Base-by-base conservation (phyloP, 1,139 yeast species). In the Magnusiomyces suaveolens region DNA sequence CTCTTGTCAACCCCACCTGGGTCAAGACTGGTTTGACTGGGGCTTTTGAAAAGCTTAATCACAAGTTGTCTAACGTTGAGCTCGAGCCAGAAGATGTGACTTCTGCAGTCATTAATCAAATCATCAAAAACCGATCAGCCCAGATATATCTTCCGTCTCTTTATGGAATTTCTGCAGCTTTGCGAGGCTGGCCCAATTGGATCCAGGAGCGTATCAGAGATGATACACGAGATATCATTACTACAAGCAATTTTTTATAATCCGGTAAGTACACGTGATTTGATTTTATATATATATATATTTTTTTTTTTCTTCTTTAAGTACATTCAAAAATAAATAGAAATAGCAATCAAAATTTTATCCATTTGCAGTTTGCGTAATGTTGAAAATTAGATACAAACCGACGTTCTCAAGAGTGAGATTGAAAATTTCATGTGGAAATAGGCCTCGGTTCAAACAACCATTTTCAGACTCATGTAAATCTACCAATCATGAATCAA, bases 1-100 rank as follows among this genome's bases (percentile, higher is more conserved):
- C 60, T 1, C 50, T 50, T n/a, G 57, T 59, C 8, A 58, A 59
- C 51, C 61, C 61, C 14, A 53, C 44, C 48, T 59, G 60, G 60
- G 57, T 56, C 43, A 55, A 59, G 41, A 58, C 61, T 12, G 55
- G 56, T 4, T 51, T 59, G 21, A 57, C 59, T 6, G 49, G 53
- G 6, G 60, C 53, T 2, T 54, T 57, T 36, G 50, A 56, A 14
- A 33, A 53, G 23, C 51, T 57, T 52, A 52, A 55, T 46, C 52
- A 50, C 29, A n/a, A 12, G 16, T 25, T 57, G 18, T 49, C 53
- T 25, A 52, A 47, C n/a, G 50, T 56, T 8, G 54, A 54, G 46
- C 43, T 57, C 23, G 53, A 51, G 1, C 60, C 61, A 16, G 57
- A 54, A 16, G 48, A 54, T 12, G 59, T 59, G 29, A 49, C 60